phyloP scores from a whole-genome alignment of 352 stramenopile species.

The Pythium folliculosum region DNA sequence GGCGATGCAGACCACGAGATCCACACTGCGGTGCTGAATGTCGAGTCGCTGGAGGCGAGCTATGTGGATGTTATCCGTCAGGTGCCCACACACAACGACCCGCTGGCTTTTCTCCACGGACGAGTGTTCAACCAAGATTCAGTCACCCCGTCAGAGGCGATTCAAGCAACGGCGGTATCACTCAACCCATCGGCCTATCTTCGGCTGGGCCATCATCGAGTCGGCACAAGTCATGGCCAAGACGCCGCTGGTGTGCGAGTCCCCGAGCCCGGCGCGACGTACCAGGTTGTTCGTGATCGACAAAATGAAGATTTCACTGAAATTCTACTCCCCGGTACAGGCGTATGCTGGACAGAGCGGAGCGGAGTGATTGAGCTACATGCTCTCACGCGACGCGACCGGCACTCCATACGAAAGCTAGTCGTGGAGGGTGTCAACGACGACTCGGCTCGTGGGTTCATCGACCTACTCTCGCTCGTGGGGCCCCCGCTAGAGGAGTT shows the following conservation, averaged over 20 bases:
- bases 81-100: conserved; percentile 13
- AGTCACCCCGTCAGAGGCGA: not conserved
- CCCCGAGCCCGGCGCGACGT: conserved; percentile 20
- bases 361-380: conserved; percentile 14
- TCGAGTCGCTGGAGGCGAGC: not conserved
- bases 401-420: conserved; percentile 12
- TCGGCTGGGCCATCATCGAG: conserved; percentile 17
- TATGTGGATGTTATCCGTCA: conserved; percentile 15
- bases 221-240: not conserved
- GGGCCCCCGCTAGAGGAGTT: conserved; percentile 9
- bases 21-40: conserved; percentile 5
- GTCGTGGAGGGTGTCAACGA: not conserved
- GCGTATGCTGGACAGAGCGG: conserved; percentile 20
- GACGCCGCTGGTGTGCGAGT: conserved; percentile 7
- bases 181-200: conserved; percentile 17
- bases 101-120: conserved; percentile 16
- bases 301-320: conserved; percentile 18
- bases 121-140: not conserved
- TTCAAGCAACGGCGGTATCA: conserved; percentile 3
- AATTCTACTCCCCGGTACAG: conserved; percentile 19
- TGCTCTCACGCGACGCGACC: not conserved
- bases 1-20: conserved; percentile 19
- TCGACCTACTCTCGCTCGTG: conserved; percentile 13
- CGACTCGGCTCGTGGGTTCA: not conserved
- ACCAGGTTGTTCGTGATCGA: conserved; percentile 22